Conservation (phyloP, 78 protist genomes). For the Polysphondylium violaceum region DNA sequence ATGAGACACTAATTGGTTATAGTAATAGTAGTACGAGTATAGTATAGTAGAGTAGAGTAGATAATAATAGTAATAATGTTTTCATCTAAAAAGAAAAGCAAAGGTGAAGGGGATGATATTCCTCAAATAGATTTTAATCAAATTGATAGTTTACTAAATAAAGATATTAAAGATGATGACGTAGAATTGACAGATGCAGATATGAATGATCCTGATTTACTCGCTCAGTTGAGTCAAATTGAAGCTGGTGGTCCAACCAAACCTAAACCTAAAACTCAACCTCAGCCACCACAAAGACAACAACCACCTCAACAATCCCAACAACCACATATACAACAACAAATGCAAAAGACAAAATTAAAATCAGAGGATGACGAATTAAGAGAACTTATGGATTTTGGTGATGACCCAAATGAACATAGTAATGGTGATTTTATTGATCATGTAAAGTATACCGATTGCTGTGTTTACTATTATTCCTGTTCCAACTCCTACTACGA, state of each 20-base stretch:
- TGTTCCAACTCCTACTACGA: not conserved
- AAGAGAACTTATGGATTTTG: slow-evolving; percentile 4
- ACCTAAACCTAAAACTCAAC: slow-evolving; percentile 5
- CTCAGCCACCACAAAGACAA: not conserved
- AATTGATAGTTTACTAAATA: slow-evolving; percentile 46
- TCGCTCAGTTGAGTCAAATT: slow-evolving; percentile 34
- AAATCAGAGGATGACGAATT: slow-evolving; percentile 21
- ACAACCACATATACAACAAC: not conserved
- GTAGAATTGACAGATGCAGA: slow-evolving; percentile 64
- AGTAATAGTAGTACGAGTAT: too few relatives aligned
- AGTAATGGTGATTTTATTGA: slow-evolving; percentile 10
- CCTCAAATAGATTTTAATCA: slow-evolving; percentile 30
- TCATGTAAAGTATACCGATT: not conserved
- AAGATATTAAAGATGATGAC: slow-evolving; percentile 52
- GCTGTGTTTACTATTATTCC: not conserved
- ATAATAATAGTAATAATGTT: too few relatives aligned
- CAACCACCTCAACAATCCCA: not conserved
- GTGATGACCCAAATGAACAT: slow-evolving; percentile 1
- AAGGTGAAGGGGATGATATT: not conserved
- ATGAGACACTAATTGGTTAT: too few relatives aligned
- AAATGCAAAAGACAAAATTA: not conserved
- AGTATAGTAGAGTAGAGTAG: too few relatives aligned
- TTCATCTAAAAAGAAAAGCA: too few relatives aligned
- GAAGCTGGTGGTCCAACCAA: slow-evolving; percentile 14
- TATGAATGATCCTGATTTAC: slow-evolving; percentile 61